Base-by-base conservation (phyloP, 169 alveolate species). In the Eimeria zaria region DNA sequence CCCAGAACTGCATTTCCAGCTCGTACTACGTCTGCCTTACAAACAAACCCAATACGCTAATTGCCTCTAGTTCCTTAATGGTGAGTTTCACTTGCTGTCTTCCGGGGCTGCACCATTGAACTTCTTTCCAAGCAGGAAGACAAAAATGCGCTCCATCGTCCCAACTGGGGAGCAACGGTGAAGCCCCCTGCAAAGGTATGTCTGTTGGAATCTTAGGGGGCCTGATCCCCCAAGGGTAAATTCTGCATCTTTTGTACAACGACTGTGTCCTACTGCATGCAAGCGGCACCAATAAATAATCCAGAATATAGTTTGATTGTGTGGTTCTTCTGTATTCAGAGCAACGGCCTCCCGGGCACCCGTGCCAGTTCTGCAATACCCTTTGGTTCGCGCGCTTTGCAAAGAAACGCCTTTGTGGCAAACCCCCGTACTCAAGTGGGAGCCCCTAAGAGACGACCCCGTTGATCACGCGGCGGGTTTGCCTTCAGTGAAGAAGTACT, bases 371-470 rank as follows among this genome's bases (percentile, higher is more conserved):
- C 76, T 16, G 33, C 33, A 6, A 2, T 14, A 3, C 80, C 83
- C 39, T 60, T 67, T 22, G 58, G 39, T 16, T 87, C 93, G 80
- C 93, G 93, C 30, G 8, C 62, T 36, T 67, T 58, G 53, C 93
- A 87, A 62, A 58, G 53, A 48, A 60, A 87, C 46, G 93, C 93
- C 9, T 87, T 87, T 16, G 93, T 87, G 39, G 93, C 93, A 16
- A 87, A 87, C 55, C 93, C 93, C 1, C 93, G 93, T 30, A 87
- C 80, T 24, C 64, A 87, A 41, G 71, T 87, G 44, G 81, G 81
- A 24, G 93, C 83, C 24, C 74, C 93, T 8, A 58, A 83, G 39
- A 83, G 91, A 39, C 44, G 76, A 39, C 39, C 76, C 76, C 91
- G 76, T 39, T 83, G 46, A 83, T 33, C 69, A 8, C 33, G 64